phyloP scores from a whole-genome alignment of 495 filamentous ascomycete species.

The Massariosphaeria phaeospora region DNA sequence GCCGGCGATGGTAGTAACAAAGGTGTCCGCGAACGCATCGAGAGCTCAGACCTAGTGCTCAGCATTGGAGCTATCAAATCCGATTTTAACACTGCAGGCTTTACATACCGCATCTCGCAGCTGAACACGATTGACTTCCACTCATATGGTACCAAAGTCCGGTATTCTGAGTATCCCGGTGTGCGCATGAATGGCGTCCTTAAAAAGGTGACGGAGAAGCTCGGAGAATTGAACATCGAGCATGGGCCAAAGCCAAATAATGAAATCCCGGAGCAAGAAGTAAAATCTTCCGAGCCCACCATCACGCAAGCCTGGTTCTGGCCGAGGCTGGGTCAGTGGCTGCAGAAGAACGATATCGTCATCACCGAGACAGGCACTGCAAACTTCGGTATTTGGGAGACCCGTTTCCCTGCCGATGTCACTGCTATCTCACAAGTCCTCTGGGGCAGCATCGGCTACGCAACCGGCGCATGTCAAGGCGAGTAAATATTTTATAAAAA shows the following conservation, averaged over 20 bases:
- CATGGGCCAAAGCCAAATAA: slow-evolving; percentile 49
- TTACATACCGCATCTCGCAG: slow-evolving; percentile 77
- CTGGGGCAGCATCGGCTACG: slow-evolving; percentile 74
- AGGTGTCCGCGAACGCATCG: slow-evolving; percentile 67
- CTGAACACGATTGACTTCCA: slow-evolving; percentile 86
- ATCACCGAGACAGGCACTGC: slow-evolving; percentile 87
- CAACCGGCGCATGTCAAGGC: slow-evolving; percentile 40
- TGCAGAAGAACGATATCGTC: slow-evolving; percentile 70
- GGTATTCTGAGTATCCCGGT: slow-evolving; percentile 61
- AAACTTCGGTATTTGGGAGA: slow-evolving; percentile 88
- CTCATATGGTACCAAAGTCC: slow-evolving; percentile 65
- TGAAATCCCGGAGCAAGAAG: slow-evolving; percentile 51
- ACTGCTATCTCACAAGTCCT: slow-evolving; percentile 78
- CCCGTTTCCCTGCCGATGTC: slow-evolving; percentile 69
- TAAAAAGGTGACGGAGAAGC: slow-evolving; percentile 59
- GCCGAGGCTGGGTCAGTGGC: slow-evolving; percentile 73
- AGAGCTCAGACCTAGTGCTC: slow-evolving; percentile 76
- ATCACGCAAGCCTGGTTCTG: slow-evolving; percentile 88
- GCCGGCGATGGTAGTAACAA: slow-evolving; percentile 71
- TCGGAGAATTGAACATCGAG: slow-evolving; percentile 50
- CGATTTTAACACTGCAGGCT: slow-evolving; percentile 89
- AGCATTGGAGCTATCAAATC: slow-evolving; percentile 78
- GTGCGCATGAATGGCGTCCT: slow-evolving; percentile 85
- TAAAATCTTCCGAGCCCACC: slow-evolving; percentile 43
- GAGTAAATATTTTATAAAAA: too few relatives aligned